Evolutionary conservation across 345 rosid genomes (phyloP).

Genomic region (Rhizophora apiculata): DNA sequence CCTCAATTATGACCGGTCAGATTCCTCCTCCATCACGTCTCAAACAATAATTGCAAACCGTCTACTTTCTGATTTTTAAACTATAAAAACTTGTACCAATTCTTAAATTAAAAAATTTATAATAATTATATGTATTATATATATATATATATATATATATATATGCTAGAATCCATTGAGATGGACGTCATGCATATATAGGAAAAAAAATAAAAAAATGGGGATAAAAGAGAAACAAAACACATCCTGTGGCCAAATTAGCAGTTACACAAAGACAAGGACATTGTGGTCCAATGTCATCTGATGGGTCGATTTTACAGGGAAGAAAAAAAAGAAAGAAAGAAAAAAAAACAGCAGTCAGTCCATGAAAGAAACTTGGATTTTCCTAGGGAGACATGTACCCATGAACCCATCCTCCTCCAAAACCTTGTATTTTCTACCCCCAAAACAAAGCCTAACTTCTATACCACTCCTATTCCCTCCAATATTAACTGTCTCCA

Average conservation of each 20-base stretch:
- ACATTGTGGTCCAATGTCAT: constrained; percentile 22
- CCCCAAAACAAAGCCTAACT: constrained; percentile 45
- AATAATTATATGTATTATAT: too few relatives aligned
- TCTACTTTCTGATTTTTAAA: too few relatives aligned
- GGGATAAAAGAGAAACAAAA: constrained; percentile 7
- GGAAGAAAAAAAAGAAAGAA: background rate
- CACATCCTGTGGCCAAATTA: constrained; percentile 29
- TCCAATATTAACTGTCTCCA: constrained; percentile 39
- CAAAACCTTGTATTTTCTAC: constrained; percentile 22
- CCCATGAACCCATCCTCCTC: constrained; percentile 46
- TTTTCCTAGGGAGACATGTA: constrained; percentile 52
- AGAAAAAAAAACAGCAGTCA: constrained; percentile 9
- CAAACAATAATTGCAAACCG: too few relatives aligned
- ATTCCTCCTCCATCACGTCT: too few relatives aligned
- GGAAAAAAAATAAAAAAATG: background rate
- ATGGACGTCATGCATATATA: too few relatives aligned
- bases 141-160: too few relatives aligned
- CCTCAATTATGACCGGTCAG: too few relatives aligned
- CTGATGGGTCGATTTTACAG: constrained; percentile 31
- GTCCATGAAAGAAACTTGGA: constrained; percentile 39
- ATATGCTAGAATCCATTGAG: too few relatives aligned
- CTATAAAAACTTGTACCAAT: too few relatives aligned
- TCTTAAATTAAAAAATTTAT: too few relatives aligned
- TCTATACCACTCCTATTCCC: constrained; percentile 36
- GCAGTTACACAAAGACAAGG: constrained; percentile 22